Evolutionary conservation across 2,329 filamentous ascomycete species (phyloP), one percentile per base, ranked within the genome.

Genomic region (Lachnellula arida): DNA sequence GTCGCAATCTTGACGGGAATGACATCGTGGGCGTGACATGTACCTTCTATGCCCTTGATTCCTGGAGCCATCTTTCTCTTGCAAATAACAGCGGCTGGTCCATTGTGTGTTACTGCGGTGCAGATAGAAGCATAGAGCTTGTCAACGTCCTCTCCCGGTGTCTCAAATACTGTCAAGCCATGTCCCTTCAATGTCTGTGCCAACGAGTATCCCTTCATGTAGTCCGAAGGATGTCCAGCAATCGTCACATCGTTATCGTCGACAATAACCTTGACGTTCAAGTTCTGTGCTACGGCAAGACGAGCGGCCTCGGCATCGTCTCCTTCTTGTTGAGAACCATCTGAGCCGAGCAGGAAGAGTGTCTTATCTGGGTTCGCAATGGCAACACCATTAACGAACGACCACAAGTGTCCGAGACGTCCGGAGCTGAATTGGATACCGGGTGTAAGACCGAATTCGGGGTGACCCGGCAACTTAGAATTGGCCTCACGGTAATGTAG

Each of bases 231-330:
- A 46, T 74, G 70, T 8, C 71, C 72, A 2, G 72, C 71, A 55
- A 74, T 74, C 0, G 72, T 74, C 28, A 74, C 72, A 58, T 74
- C 70, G 57, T 74, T 74, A 61, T 74, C 72, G 50, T 74, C 72
- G 48, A 74, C 60, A 52, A 74, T 67, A 12, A 74, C 49, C 65
- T 74, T 74, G 42, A 74, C 66, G 14, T 73, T 73, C 32, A 74
- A 62, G 37, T 68, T 65, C 15, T 67, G 63, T 15, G 70, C 71
- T 2, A 73, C 71, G 1, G 72, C 71, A 56, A 74, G 63, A 2
- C 72, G 67, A 1, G 72, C 72, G 8, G 72, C 71, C 56, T 74
- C 72, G n/a, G 70, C 71, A 37, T 74, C 71, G 37, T 74, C 71
- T 57, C 72, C 72, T 65, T 74, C 72, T 55, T 73, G 71, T 56